A percentile compares a stretch with the other conserved stretches of the same genome.
phyloP scores from a whole-genome alignment of 2,329 filamentous ascomycete species.

The Orbilia blumenaviensis region DNA sequence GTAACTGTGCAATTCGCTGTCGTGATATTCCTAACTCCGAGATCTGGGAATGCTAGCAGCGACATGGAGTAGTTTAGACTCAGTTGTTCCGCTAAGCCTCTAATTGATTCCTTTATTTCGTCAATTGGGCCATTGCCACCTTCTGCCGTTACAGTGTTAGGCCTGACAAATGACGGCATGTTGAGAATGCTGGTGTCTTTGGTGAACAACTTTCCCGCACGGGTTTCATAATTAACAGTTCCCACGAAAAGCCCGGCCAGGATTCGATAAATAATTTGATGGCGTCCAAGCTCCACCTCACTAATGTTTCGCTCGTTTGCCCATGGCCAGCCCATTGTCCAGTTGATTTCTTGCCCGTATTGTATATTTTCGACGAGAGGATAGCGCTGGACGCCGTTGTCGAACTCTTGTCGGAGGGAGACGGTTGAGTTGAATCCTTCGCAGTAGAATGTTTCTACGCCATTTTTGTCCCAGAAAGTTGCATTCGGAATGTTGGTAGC shows the following conservation, averaged over 20 bases:
- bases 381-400: conserved; percentile 14
- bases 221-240: not conserved
- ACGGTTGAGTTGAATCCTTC: conserved; percentile 25
- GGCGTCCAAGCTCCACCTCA: conserved; percentile 4
- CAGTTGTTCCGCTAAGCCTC: conserved; percentile 26
- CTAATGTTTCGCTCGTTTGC: not conserved
- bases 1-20: conserved; percentile 31
- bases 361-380: conserved; percentile 14
- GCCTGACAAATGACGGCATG: conserved; percentile 38
- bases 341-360: conserved; percentile 12
- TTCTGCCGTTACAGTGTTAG: not conserved
- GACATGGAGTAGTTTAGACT: conserved; percentile 47
- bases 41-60: conserved; percentile 15
- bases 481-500: not conserved
- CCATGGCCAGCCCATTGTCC: not conserved
- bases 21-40: not conserved
- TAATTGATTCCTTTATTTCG: conserved; percentile 24
- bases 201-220: conserved; percentile 2
- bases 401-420: conserved; percentile 8
- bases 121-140: conserved; percentile 6
- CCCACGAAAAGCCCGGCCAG: conserved; percentile 18
- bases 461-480: conserved; percentile 10
- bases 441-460: conserved; percentile 42
- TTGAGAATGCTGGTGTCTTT: conserved; percentile 31
- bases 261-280: conserved; percentile 23